phyloP scores from a whole-genome alignment of 1,284 basidiomycete genomes.

The Puccinia hordei region DNA sequence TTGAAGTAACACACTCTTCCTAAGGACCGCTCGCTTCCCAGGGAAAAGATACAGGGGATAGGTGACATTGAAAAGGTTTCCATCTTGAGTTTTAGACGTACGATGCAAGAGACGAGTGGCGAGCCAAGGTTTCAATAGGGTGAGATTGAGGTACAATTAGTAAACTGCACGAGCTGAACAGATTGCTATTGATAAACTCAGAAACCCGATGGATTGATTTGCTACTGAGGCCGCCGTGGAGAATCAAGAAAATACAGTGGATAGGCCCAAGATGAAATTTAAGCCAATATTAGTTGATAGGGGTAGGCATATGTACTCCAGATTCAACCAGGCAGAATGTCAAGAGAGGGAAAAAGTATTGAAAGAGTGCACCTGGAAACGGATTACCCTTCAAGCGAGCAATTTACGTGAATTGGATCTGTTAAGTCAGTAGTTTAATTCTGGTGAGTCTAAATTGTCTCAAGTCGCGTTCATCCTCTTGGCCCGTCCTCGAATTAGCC shows the following conservation, averaged over 20 bases:
- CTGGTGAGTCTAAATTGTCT: not conserved
- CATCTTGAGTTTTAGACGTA: not conserved
- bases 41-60: slow-evolving; percentile 2
- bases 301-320: not conserved
- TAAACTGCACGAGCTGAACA: not conserved
- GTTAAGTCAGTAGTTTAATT: not conserved
- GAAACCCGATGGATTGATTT: not conserved
- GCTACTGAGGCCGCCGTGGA: not conserved
- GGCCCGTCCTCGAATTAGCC: not conserved
- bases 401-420: not conserved
- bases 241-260: not conserved
- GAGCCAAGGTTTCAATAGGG: not conserved
- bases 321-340: not conserved
- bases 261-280: not conserved
- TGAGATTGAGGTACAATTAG: not conserved
- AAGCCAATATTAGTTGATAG: no score
- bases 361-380: slow-evolving; percentile 12
- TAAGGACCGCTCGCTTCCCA: not conserved
- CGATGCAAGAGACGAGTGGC: not conserved
- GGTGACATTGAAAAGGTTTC: slow-evolving; percentile 10
- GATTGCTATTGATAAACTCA: not conserved
- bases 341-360: not conserved
- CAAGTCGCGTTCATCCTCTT: not conserved
- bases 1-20: not conserved
- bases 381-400: slow-evolving; percentile 12